Percentiles rank a stretch among this genome's conserved stretches.
Conservation (phyloP, 1,139 yeast genomes). For the Pichia norvegensis region DNA sequence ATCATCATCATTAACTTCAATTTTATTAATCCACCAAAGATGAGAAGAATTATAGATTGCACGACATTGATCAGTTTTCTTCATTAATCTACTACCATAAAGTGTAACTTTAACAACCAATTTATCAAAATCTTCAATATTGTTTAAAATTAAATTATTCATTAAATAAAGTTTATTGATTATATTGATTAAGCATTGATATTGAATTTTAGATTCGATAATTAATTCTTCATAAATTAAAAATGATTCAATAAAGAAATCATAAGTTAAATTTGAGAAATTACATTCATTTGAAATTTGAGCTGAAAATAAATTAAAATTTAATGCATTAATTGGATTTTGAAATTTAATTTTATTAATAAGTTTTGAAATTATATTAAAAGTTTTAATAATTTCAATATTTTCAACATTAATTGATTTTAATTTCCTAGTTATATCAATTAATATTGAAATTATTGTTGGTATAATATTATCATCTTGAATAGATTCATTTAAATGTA, state of each 20-base stretch:
- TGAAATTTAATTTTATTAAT: conserved; percentile 48
- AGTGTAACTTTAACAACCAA: conserved; percentile 79
- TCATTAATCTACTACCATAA: conserved; percentile 80
- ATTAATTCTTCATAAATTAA: conserved; percentile 79
- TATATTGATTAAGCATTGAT: conserved; percentile 37
- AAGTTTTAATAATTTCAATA: conserved; percentile 38
- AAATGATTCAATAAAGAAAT: conserved; percentile 82
- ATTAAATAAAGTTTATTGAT: conserved; percentile 57
- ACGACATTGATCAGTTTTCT: conserved; percentile 91
- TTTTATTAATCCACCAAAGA: conserved; percentile 86
- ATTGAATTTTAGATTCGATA: conserved; percentile 54
- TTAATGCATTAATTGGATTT: conserved; percentile 30
- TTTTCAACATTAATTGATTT: conserved; percentile 26
- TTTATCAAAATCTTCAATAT: conserved; percentile 62
- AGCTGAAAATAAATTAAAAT: conserved; percentile 48
- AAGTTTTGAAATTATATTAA: conserved; percentile 67
- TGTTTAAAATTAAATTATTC: conserved; percentile 39
- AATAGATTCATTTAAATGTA: conserved; percentile 38
- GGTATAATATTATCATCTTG: conserved; percentile 58
- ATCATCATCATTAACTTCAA: conserved; percentile 18
- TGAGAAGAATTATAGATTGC: conserved; percentile 85
- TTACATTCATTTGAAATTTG: conserved; percentile 68
- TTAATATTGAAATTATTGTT: conserved; percentile 53
- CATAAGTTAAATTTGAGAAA: conserved; percentile 65
- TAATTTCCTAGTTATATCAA: conserved; percentile 52